Conservation (phyloP, 2,329 filamentous ascomycete species). For the Neonectria sp. region DNA sequence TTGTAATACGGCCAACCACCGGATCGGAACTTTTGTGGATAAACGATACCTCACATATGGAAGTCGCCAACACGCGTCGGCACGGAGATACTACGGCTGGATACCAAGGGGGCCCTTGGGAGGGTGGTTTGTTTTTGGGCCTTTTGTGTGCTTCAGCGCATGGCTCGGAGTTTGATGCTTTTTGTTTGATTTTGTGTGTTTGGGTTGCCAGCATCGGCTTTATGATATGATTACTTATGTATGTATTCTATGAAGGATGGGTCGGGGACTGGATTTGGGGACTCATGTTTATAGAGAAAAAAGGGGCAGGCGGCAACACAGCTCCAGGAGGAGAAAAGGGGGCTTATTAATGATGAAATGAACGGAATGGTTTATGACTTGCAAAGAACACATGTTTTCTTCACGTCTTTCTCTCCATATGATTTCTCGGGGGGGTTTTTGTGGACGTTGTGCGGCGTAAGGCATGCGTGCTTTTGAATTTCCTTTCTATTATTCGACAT, state of each 20-base stretch:
- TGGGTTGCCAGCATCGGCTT: conserved; percentile 35
- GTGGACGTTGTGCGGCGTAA: conserved; percentile 32
- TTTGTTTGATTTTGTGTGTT: conserved; percentile 24
- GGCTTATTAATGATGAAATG: conserved; percentile 48
- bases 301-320: conserved; percentile 41
- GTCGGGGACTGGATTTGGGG: conserved; percentile 25
- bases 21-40: conserved; percentile 40
- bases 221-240: conserved; percentile 42
- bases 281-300: conserved; percentile 47
- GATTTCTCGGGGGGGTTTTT: conserved; percentile 25
- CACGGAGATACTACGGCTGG: conserved; percentile 40
- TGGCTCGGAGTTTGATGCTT: conserved; percentile 13
- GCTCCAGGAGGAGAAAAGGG: conserved; percentile 33
- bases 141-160: neutral
- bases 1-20: conserved; percentile 43
- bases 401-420: conserved; percentile 8
- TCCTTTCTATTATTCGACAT: conserved; percentile 32
- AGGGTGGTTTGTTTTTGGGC: conserved; percentile 30
- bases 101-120: conserved; percentile 32
- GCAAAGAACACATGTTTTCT: conserved; percentile 25
- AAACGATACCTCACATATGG: conserved; percentile 36
- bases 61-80: conserved; percentile 34
- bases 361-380: conserved; percentile 48
- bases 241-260: conserved; percentile 44
- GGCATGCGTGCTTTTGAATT: conserved; percentile 29